A percentile compares a stretch with the other conserved stretches of the same genome.
These are phyloP conservation scores for Leccinum olivaceopallidum DNA, from an alignment of 768 basidiomycete species.

Conservation along the genomic window DNA sequence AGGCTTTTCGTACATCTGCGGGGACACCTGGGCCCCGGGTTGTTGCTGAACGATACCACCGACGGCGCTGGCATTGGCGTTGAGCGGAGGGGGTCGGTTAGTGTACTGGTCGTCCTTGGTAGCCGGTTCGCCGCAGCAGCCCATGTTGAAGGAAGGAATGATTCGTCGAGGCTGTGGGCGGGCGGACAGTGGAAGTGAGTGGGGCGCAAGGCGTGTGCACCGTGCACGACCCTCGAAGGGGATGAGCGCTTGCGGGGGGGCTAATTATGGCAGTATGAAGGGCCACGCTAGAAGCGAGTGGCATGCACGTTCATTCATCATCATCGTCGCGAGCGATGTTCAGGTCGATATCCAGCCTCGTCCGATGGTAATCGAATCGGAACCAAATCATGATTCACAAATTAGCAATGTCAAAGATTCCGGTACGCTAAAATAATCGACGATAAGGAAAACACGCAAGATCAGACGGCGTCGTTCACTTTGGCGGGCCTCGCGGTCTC, in stretches of 20 bases:
- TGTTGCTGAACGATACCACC: conserved; percentile 50
- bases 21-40: conserved; percentile 41
- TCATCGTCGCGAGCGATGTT: no score
- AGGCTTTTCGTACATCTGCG: conserved; percentile 43
- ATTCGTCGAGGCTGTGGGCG: no score
- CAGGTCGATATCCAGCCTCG: no score
- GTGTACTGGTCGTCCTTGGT: conserved; percentile 33
- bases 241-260: conserved; percentile 10
- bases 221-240: neutral
- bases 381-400: no score
- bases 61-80: conserved; percentile 15
- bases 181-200: neutral
- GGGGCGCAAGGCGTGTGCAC: neutral
- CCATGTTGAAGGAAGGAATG: conserved; percentile 32
- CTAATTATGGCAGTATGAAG: conserved; percentile 15
- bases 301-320: no score
- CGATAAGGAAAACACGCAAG: no score
- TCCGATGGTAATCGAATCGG: no score
- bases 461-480: no score
- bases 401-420: no score
- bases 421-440: no score
- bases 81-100: conserved; percentile 33
- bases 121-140: conserved; percentile 63
- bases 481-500: no score
- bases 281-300: conserved; percentile 9